Evolutionary conservation across 2,329 filamentous ascomycete genomes (phyloP).

Genomic region (Arthrobotrys conoides): DNA sequence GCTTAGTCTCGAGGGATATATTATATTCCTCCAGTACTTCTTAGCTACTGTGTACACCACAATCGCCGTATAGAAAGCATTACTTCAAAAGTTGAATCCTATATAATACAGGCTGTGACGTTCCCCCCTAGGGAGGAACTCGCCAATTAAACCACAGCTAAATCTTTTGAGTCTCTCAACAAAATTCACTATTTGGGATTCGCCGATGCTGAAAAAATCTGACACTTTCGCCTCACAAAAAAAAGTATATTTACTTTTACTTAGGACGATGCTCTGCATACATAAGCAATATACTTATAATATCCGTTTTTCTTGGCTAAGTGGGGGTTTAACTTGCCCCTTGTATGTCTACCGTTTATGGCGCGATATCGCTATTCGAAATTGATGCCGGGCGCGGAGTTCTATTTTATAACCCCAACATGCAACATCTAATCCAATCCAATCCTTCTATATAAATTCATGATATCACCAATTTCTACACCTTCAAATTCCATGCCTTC

Average conservation of each 20-base stretch:
- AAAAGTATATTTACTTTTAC: background rate
- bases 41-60: too few relatives aligned
- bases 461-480: background rate
- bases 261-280: background rate
- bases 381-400: constrained; percentile 5
- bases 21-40: background rate
- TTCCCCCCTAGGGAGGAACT: constrained; percentile 33
- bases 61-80: constrained; percentile 17
- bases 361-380: constrained; percentile 21
- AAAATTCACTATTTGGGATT: constrained; percentile 37
- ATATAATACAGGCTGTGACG: background rate
- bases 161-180: constrained; percentile 29
- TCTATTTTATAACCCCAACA: background rate
- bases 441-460: background rate
- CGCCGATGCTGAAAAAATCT: constrained; percentile 24
- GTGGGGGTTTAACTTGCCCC: background rate
- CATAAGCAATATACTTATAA: background rate
- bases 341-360: background rate
- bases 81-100: constrained; percentile 1
- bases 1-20: constrained; percentile 23
- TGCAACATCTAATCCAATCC: background rate
- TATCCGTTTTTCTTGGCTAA: constrained; percentile 1
- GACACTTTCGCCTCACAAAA: background rate
- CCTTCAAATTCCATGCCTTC: background rate
- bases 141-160: constrained; percentile 27